Percentiles rank a stretch among this genome's conserved stretches.
phyloP scores from a whole-genome alignment of 768 basidiomycete species.

The Psilocybe tampanensis region DNA sequence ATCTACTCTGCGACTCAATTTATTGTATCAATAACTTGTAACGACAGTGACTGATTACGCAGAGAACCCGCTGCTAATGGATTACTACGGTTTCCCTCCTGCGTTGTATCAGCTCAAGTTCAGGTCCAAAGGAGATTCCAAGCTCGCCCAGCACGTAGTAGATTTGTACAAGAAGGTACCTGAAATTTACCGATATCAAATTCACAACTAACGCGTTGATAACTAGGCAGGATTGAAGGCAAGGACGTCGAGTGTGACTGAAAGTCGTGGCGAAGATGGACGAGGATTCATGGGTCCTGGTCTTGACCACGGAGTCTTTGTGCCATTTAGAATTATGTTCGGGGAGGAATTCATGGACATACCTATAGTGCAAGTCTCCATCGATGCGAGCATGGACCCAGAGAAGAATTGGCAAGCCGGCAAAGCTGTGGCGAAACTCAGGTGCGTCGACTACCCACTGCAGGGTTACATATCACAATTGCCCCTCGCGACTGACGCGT shows the following conservation, averaged over 20 bases:
- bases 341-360: conserved; percentile 61
- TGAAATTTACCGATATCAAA: neutral
- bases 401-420: conserved; percentile 68
- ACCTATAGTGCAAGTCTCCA: conserved; percentile 73
- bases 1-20: neutral
- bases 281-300: conserved; percentile 66
- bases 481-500: conserved; percentile 19
- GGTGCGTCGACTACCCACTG: conserved; percentile 42
- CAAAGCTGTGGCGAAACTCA: conserved; percentile 56
- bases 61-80: conserved; percentile 73
- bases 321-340: conserved; percentile 82
- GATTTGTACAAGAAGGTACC: conserved; percentile 57
- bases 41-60: conserved; percentile 74
- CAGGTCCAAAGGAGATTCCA: conserved; percentile 63
- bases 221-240: conserved; percentile 54
- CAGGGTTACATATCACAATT: conserved; percentile 7
- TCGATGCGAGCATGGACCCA: conserved; percentile 61
- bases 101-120: conserved; percentile 66
- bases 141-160: conserved; percentile 60
- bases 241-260: conserved; percentile 47
- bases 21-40: neutral
- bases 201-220: neutral
- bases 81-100: conserved; percentile 71
- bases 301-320: conserved; percentile 79
- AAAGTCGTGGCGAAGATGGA: conserved; percentile 67